Base-by-base conservation (phyloP, 2,329 filamentous ascomycete species). In the Fusarium oxysporum region DNA sequence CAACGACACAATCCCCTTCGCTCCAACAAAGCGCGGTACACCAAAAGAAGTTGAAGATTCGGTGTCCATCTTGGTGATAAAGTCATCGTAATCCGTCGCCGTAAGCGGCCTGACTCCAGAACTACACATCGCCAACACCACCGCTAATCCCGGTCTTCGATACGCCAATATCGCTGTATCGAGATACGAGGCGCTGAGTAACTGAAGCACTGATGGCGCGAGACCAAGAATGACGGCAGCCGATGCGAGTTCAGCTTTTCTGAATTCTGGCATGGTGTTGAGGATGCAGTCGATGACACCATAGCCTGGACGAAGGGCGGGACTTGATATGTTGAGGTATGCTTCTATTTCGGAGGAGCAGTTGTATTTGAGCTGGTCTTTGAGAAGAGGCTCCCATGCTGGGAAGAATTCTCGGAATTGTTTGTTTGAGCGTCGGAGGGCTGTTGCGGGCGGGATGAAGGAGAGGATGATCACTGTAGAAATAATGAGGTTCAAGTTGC, bases 211-310 rank as follows among this genome's bases (percentile, higher is more conserved):
- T 1, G 64, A 44, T 3, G 77, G 77, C 0, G 71, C 53, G 8
- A 75, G 65, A 11, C 75, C 77, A 3, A 78, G 67, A 8, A 77
- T 65, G 10, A 78, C 75, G 33, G 66, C 70, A 11, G 67, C 65
- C 12, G 75, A 65, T 7, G 65, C 68, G 4, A 78, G 57, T 23
- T 78, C 77, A 4, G 76, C 67, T 47, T 78, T 78, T 47, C 73
- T 68, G 25, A 60, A 77, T 14, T 78, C 76, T 13, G 67, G 66
- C 60, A 73, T 70, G 2, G 68, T 60, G 1, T 33, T 25, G 19
- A 78, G 60, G 30, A 78, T 69, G n/a, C 72, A 76, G 30, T 54
- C 61, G 33, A 77, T 71, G 4, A 77, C 64, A 1, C 2, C 4
- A 28, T 71, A 72, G 14, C 64, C 73, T 11, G 35, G 5, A 21